Evolutionary conservation across 495 filamentous ascomycete species (phyloP).

Genomic region (Penicillium robsamsonii): DNA sequence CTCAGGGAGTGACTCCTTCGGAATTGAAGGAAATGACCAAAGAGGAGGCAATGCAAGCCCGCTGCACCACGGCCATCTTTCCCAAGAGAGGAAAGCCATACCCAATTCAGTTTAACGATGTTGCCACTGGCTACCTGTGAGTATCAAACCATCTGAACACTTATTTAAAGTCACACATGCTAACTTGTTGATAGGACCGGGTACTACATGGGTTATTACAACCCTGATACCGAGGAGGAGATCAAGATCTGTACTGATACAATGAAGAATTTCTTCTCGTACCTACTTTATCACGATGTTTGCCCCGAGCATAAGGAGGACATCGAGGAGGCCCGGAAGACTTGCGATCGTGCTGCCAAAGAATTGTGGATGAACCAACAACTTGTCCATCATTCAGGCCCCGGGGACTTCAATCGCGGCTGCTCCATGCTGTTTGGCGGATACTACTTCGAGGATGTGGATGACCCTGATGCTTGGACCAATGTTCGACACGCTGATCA

Average conservation of each 20-base stretch:
- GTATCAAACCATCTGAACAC: constrained; percentile 11
- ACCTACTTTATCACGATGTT: constrained; percentile 77
- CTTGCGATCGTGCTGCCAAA: constrained; percentile 65
- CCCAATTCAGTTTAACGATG: constrained; percentile 74
- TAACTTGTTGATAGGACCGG: constrained; percentile 38
- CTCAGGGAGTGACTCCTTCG: constrained; percentile 56
- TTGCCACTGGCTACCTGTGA: constrained; percentile 78
- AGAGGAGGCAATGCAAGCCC: constrained; percentile 56
- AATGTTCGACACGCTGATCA: constrained; percentile 10
- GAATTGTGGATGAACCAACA: constrained; percentile 61
- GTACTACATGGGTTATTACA: constrained; percentile 44
- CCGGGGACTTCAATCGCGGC: constrained; percentile 73
- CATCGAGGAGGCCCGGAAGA: constrained; percentile 59
- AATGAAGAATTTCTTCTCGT: constrained; percentile 85
- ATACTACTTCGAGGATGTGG: constrained; percentile 36
- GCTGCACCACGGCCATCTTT: constrained; percentile 28
- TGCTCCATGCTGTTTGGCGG: constrained; percentile 61
- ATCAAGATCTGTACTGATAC: constrained; percentile 57
- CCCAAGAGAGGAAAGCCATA: constrained; percentile 44
- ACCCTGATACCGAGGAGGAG: constrained; percentile 44
- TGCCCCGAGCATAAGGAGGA: constrained; percentile 74
- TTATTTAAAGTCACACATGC: not conserved
- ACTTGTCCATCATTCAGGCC: constrained; percentile 47
- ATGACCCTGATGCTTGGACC: constrained; percentile 22
- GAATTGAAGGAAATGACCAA: constrained; percentile 56